phyloP scores from a whole-genome alignment of 352 stramenopile species.

The Globisporangium iwayamae region DNA sequence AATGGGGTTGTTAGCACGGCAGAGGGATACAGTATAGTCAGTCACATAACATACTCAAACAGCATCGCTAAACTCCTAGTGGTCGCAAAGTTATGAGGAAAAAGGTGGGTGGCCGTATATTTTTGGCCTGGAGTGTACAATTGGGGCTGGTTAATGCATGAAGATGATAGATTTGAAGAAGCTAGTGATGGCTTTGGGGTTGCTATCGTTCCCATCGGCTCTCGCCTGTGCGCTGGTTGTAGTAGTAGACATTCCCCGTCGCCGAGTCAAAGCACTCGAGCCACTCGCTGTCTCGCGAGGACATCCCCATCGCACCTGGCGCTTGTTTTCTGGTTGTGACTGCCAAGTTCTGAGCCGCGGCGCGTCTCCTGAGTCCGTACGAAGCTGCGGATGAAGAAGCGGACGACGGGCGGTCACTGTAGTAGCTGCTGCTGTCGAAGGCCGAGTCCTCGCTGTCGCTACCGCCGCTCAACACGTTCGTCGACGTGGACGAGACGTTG shows the following conservation, averaged over 20 bases:
- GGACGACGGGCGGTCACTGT: conserved; percentile 30
- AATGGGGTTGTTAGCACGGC: too few relatives aligned
- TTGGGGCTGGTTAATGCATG: background rate
- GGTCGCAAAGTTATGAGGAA: too few relatives aligned
- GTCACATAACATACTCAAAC: too few relatives aligned
- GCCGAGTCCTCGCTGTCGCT: conserved; percentile 22
- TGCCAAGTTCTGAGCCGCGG: conserved; percentile 10
- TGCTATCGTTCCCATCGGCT: conserved; percentile 51
- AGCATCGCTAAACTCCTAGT: too few relatives aligned
- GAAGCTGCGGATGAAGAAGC: conserved; percentile 12
- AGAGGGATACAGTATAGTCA: too few relatives aligned
- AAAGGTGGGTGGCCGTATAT: too few relatives aligned
- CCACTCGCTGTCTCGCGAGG: conserved; percentile 26
- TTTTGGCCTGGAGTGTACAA: too few relatives aligned
- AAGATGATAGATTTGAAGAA: conserved; percentile 5
- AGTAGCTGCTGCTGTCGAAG: conserved; percentile 16
- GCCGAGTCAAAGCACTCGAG: conserved; percentile 58
- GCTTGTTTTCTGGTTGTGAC: conserved; percentile 8
- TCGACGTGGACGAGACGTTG: conserved; percentile 28
- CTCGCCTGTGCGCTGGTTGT: conserved; percentile 72
- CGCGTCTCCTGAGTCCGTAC: conserved; percentile 24
- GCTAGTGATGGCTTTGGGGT: background rate
- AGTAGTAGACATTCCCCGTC: conserved; percentile 59
- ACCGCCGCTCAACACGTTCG: conserved; percentile 27
- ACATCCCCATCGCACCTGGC: background rate